Evolutionary conservation across 2,329 filamentous ascomycete genomes (phyloP).

Genomic region (Ophiostoma novo-ulmi): DNA sequence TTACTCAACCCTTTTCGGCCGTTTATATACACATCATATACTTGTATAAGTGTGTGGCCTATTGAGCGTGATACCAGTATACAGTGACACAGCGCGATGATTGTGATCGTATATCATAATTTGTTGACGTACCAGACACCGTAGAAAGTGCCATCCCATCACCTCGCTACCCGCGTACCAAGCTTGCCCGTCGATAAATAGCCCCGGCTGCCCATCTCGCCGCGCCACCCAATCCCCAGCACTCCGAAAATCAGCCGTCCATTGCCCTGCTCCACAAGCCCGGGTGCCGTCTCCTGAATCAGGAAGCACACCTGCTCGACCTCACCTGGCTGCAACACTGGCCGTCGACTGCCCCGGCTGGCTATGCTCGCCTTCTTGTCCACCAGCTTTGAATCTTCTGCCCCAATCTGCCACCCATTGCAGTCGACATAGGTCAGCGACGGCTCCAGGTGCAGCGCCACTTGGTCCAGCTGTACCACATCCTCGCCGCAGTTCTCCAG

Average conservation of each 20-base stretch:
- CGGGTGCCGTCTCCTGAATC: constrained; percentile 44
- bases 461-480: constrained; percentile 68
- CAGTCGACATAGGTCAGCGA: constrained; percentile 50
- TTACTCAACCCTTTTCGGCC: not conserved
- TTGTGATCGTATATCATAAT: not conserved
- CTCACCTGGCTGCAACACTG: constrained; percentile 57
- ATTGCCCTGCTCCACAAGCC: constrained; percentile 36
- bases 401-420: constrained; percentile 36
- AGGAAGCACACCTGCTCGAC: constrained; percentile 63
- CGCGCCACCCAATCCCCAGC: constrained; percentile 80
- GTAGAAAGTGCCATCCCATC: not conserved
- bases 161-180: constrained; percentile 41
- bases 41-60: not conserved
- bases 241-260: constrained; percentile 62
- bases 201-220: constrained; percentile 82
- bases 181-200: constrained; percentile 83
- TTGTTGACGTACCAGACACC: not conserved
- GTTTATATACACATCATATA: not conserved
- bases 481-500: constrained; percentile 90
- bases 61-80: not conserved
- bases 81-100: not conserved
- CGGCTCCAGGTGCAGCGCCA: constrained; percentile 49
- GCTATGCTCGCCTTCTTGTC: constrained; percentile 30
- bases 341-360: constrained; percentile 34
- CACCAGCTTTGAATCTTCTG: not conserved